Conservation (phyloP, 179 eudicot species). For the Spinacia oleracea region DNA sequence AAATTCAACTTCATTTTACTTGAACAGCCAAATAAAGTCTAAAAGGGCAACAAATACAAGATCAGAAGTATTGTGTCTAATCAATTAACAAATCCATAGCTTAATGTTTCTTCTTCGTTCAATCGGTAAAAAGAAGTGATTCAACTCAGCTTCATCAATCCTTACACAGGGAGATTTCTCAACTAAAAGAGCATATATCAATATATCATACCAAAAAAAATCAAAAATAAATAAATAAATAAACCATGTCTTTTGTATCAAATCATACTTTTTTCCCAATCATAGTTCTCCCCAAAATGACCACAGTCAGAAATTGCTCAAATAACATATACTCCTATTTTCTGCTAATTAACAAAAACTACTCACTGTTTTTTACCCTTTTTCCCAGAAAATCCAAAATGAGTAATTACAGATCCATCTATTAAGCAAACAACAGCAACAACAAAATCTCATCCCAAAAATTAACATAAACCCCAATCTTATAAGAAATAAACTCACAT, state of each 20-base stretch:
- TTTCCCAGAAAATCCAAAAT: neutral
- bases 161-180: neutral
- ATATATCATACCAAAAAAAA: neutral
- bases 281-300: neutral
- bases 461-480: slow-evolving; percentile 22
- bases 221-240: neutral
- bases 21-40: slow-evolving; percentile 3
- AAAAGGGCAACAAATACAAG: neutral
- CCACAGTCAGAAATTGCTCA: slow-evolving; percentile 12
- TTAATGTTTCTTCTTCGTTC: neutral
- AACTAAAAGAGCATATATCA: neutral
- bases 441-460: slow-evolving; percentile 1
- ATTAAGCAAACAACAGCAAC: neutral
- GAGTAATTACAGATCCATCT: slow-evolving; percentile 24
- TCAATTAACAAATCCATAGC: neutral
- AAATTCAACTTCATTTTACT: slow-evolving; percentile 14
- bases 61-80: neutral
- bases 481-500: neutral
- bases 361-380: neutral
- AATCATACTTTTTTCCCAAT: too few relatives aligned
- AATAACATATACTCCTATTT: neutral
- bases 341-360: neutral
- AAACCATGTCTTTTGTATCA: too few relatives aligned
- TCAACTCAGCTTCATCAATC: neutral
- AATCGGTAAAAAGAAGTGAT: neutral